Conservation (phyloP, 768 basidiomycete species). For the Clathrus columnatus region DNA sequence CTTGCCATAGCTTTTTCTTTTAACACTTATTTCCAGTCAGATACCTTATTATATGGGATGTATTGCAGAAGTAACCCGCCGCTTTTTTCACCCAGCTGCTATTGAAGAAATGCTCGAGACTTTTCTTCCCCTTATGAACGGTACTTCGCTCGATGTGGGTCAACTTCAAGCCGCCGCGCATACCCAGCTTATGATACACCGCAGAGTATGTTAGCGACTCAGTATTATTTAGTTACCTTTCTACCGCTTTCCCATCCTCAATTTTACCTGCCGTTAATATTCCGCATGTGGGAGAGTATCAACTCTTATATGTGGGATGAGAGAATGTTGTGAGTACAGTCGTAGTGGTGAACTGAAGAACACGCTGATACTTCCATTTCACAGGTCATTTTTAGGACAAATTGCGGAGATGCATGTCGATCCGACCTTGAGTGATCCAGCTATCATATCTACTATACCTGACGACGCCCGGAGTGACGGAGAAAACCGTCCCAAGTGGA, state of each 20-base stretch:
- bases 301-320: slow-evolving; percentile 89
- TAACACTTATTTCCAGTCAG: slow-evolving; percentile 35
- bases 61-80: slow-evolving; percentile 54
- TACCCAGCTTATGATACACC: slow-evolving; percentile 10
- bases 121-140: slow-evolving; percentile 73
- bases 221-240: slow-evolving; percentile 81
- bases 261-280: slow-evolving; percentile 73
- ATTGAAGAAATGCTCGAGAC: slow-evolving; percentile 83
- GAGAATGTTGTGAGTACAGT: slow-evolving; percentile 51
- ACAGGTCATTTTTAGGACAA: slow-evolving; percentile 57
- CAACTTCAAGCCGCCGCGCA: not conserved
- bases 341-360: not conserved
- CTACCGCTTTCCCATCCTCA: slow-evolving; percentile 80
- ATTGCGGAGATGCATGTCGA: slow-evolving; percentile 76
- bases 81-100: slow-evolving; percentile 86
- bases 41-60: slow-evolving; percentile 72
- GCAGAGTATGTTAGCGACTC: slow-evolving; percentile 67
- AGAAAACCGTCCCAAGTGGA: slow-evolving; percentile 52
- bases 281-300: slow-evolving; percentile 81
- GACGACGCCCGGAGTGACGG: slow-evolving; percentile 60
- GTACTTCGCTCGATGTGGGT: slow-evolving; percentile 48
- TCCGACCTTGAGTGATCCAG: slow-evolving; percentile 67
- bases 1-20: not conserved
- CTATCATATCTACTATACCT: slow-evolving; percentile 52
- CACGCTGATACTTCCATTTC: not conserved